Conservation (phyloP, 2,329 filamentous ascomycete genomes). For the Drechslera avenae region DNA sequence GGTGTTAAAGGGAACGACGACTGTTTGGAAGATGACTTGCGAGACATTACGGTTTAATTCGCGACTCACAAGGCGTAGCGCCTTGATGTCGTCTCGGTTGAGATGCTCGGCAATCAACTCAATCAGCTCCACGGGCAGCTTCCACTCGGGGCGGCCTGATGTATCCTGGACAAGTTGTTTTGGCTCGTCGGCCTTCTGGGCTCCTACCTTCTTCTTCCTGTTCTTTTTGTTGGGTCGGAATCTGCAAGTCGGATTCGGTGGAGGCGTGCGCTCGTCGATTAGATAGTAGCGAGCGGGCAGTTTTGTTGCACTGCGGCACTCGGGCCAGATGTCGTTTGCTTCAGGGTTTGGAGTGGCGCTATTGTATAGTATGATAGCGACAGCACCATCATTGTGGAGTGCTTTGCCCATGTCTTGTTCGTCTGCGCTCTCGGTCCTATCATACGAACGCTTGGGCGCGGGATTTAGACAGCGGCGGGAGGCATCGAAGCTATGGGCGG, state of each 20-base stretch:
- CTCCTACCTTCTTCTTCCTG: background rate
- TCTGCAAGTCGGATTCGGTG: background rate
- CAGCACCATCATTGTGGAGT: conserved; percentile 28
- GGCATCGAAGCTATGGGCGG: background rate
- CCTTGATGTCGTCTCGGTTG: conserved; percentile 63
- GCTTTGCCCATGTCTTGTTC: conserved; percentile 15
- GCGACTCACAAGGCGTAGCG: conserved; percentile 64
- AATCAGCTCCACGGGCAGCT: conserved; percentile 67
- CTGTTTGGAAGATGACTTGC: conserved; percentile 63
- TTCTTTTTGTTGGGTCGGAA: conserved; percentile 1
- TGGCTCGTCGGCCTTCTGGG: background rate
- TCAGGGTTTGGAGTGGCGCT: conserved; percentile 20
- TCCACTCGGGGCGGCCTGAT: conserved; percentile 46
- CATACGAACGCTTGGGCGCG: conserved; percentile 24
- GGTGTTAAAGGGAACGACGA: conserved; percentile 69
- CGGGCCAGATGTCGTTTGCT: conserved; percentile 47
- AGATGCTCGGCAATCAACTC: conserved; percentile 61
- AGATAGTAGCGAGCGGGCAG: conserved; percentile 33
- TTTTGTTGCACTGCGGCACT: conserved; percentile 35
- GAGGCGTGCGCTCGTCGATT: conserved; percentile 13
- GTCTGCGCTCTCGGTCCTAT: conserved; percentile 23
- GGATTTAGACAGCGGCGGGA: conserved; percentile 3
- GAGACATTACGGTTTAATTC: conserved; percentile 66
- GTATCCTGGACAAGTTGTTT: background rate
- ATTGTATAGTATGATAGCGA: conserved; percentile 33